Percentiles rank a stretch among this genome's conserved stretches.
phyloP scores from a whole-genome alignment of 2,329 filamentous ascomycete genomes.

The Ambrosiella cleistominuta region DNA sequence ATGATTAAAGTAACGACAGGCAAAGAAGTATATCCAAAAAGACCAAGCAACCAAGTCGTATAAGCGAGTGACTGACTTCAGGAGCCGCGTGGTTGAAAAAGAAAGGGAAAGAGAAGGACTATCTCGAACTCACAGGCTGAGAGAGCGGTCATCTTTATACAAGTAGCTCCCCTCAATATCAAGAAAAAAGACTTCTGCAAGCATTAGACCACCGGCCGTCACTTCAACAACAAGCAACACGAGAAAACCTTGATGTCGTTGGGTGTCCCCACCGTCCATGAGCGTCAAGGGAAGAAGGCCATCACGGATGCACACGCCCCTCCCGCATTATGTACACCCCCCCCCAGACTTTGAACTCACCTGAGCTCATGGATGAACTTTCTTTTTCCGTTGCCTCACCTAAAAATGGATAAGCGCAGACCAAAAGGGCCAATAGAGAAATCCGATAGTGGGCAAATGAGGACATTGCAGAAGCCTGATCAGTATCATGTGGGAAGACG shows the following conservation, averaged over 20 bases:
- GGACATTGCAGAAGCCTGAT: not conserved
- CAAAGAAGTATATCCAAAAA: not conserved
- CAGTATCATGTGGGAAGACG: not conserved
- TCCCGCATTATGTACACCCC: not conserved
- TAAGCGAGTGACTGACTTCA: conserved; percentile 8
- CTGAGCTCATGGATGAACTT: not conserved
- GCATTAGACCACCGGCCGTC: not conserved
- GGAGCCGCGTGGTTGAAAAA: not conserved
- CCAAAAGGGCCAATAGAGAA: not conserved
- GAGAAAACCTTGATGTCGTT: not conserved
- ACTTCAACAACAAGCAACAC: not conserved
- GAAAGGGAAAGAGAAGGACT: not conserved
- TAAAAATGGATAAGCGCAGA: not conserved
- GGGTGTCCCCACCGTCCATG: not conserved
- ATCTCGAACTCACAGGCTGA: not conserved
- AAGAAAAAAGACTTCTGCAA: not conserved
- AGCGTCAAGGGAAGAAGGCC: not conserved
- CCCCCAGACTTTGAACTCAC: not conserved
- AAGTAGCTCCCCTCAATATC: not conserved
- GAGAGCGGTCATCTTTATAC: not conserved
- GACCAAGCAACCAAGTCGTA: conserved; percentile 1
- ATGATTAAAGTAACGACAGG: not conserved
- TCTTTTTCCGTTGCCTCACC: not conserved
- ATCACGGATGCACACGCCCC: not conserved
- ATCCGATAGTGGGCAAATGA: not conserved